Evolutionary conservation across 2,329 filamentous ascomycete species (phyloP), one percentile per base, ranked within the genome.

Genomic region (Aspergillus oerlinghausenensis): DNA sequence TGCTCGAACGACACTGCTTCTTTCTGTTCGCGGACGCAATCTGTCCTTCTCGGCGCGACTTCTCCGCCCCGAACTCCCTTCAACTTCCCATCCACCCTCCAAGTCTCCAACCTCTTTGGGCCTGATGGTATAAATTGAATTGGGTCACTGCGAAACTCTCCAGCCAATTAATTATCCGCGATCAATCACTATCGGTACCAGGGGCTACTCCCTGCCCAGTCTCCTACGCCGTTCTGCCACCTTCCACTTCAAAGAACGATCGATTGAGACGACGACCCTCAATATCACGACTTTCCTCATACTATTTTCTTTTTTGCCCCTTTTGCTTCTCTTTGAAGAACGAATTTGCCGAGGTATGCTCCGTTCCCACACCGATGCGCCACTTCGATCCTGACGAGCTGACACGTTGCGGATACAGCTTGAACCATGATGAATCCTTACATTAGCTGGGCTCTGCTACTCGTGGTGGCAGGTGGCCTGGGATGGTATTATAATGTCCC

Each of bases 401-500:
- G 40, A 60, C 54, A 17, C n/a, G 5, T n/a, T n/a, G 3, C 17
- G 49, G 43, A 23, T 42, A 21, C 45, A 64, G 55, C 42, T 51
- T 61, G 63, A 49, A 69, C 63, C 63, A 74, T 62, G 43, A 77
- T 77, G 75, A 77, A 76, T 58, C 73, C 75, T 4, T 76, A 75
- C 60, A 55, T 77, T 49, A 76, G 73, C 60, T 77, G 75, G 75
- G 75, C 75, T 25, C 70, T 77, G 56, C 64, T 77, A 63, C 69
- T 77, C 54, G 68, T 75, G 19, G 70, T 77, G 21, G 72, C 71
- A 51, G 73, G 73, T 55, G 66, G 73, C 55, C 65, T 77, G 9
- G 75, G 72, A 45, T 77, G 69, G 67, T 76, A 77, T 60, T 77
- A 77, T 64, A 72, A 71, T 63, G 70, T 67, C 56, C 59, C 67